Evolutionary conservation across 768 basidiomycete genomes (phyloP).

Genomic region (Suillus spraguei): DNA sequence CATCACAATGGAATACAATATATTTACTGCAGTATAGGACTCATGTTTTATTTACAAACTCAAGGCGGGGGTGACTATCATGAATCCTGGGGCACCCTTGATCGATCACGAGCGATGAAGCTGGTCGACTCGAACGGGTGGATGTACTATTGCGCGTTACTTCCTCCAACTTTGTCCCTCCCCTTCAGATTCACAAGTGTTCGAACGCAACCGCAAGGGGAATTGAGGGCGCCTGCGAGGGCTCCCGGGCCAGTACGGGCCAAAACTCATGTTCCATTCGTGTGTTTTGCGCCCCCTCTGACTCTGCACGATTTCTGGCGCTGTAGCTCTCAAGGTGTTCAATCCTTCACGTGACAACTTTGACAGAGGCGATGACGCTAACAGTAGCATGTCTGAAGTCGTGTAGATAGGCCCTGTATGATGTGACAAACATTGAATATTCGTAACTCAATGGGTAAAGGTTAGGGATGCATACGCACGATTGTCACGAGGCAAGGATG

Average conservation of each 20-base stretch:
- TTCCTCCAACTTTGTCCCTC: slow-evolving; percentile 21
- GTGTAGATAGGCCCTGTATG: slow-evolving; percentile 25
- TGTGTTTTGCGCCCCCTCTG: slow-evolving; percentile 29
- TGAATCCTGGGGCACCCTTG: not conserved
- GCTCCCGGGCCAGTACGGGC: slow-evolving; percentile 3
- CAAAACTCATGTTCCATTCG: slow-evolving; percentile 22
- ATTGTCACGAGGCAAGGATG: slow-evolving; percentile 10
- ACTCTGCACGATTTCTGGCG: slow-evolving; percentile 30
- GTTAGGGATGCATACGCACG: slow-evolving; percentile 6
- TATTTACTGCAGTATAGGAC: not conserved
- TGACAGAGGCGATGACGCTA: slow-evolving; percentile 27
- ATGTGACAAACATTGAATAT: not conserved
- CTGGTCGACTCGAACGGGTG: not conserved
- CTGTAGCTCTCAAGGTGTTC: slow-evolving; percentile 17
- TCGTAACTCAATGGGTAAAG: not conserved
- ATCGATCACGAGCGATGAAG: not conserved
- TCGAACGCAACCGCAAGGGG: too few species aligned
- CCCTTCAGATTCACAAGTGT: slow-evolving; percentile 22
- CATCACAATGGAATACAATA: not conserved
- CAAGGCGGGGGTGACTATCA: not conserved
- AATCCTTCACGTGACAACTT: slow-evolving; percentile 14
- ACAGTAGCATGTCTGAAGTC: slow-evolving; percentile 25
- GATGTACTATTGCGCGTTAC: not conserved
- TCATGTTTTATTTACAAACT: not conserved
- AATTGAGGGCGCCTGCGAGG: slow-evolving; percentile 8